Base-by-base conservation (phyloP, 306 rosid genomes). In the Pueraria montana region DNA sequence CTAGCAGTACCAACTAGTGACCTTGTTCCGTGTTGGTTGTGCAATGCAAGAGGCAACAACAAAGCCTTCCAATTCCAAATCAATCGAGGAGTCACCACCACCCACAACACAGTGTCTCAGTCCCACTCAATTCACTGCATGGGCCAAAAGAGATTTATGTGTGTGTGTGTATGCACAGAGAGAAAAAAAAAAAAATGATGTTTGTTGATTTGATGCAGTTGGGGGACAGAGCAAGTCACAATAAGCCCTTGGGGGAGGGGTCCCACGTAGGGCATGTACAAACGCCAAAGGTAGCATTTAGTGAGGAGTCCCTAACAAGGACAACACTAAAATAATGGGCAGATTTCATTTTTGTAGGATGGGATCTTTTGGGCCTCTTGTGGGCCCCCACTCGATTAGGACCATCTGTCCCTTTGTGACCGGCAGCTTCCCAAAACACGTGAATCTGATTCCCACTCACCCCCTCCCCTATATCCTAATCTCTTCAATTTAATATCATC, bases 351-450 rank as follows among this genome's bases (percentile, higher is more conserved):
- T 80, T 17, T 80, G 78, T 26, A 53, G 38, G 83, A 58, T 80
- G 52, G 91, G 88, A 81, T 81, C 69, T 84, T 78, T 78, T 85
- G 89, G 87, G 86, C 82, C 79, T 73, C 1, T 7, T 3, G 55
- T 79, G 89, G 96, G 89, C 82, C 92, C 84, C 83, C 66, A 46
- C 63, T 27, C 0, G 72, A 87, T 88, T 84, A 77, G 86, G 92
- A 88, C 97, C 91, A 81, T 89, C 86, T 94, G 98, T 89, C 90
- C 90, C 94, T 91, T 89, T 89, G 87, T 82, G 88, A 88, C 92
- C 95, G 88, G 94, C 97, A 91, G 86, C 88, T 86, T 91, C 87
- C 86, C 80, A 49, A 36, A 18, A 87, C 94, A 89, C 90, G 97
- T 92, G 96, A 92, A 90, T 92, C 93, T 75, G 89, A 90, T 91